Percentiles rank a stretch among this genome's conserved stretches.
Evolutionary conservation across 345 rosid species (phyloP).

Genomic region (Raphanus raphanistrum): DNA sequence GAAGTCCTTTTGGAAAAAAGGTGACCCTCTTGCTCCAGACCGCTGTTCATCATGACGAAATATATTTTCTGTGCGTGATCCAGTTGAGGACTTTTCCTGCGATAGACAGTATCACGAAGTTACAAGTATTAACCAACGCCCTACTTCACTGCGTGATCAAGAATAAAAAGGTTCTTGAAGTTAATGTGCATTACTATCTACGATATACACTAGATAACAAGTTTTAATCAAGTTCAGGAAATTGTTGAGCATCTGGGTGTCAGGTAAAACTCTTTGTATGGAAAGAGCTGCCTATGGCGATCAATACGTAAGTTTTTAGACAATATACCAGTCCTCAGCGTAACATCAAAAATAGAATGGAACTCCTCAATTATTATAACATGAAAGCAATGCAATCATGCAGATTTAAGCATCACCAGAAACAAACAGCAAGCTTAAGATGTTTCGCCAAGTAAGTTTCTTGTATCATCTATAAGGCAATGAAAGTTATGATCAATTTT

Average conservation of each 20-base stretch:
- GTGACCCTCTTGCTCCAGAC: constrained; percentile 51
- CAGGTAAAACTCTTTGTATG: neutral
- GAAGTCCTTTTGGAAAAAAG: constrained; percentile 68
- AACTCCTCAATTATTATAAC: neutral
- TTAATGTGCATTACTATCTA: neutral
- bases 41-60: constrained; percentile 60
- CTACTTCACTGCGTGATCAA: constrained; percentile 16
- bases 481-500: neutral
- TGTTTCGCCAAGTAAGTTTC: constrained; percentile 4
- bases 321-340: neutral
- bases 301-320: neutral
- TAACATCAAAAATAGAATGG: neutral
- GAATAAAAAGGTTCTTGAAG: constrained; percentile 6
- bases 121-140: constrained; percentile 37
- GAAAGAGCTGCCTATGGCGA: neutral
- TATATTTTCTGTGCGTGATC: constrained; percentile 57
- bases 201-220: neutral
- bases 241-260: neutral
- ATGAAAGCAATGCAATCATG: neutral
- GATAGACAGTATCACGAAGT: constrained; percentile 49
- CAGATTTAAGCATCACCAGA: neutral
- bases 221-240: constrained; percentile 8
- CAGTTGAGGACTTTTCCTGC: constrained; percentile 76
- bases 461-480: neutral
- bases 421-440: constrained; percentile 9